These are phyloP conservation scores for Podila horticola DNA, from an alignment of 192 early-diverging fungal genomes.

Conservation along the genomic window DNA sequence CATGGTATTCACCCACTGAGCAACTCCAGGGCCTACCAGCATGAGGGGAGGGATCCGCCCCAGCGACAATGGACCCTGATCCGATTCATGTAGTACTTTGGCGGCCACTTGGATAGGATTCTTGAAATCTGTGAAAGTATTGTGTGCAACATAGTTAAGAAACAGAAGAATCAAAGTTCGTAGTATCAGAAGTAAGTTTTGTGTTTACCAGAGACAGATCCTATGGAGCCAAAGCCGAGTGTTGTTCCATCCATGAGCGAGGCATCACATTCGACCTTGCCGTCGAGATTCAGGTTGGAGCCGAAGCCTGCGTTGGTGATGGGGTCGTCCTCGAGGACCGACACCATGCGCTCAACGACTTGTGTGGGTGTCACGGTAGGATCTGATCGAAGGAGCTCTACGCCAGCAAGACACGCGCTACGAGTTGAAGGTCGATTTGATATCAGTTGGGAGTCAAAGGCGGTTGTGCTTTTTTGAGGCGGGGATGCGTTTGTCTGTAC, in stretches of 20 bases:
- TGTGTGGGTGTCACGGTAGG: conserved; percentile 8
- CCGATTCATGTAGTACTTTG: conserved; percentile 57
- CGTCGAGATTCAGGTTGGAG: conserved; percentile 81
- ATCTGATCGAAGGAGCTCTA: conserved; percentile 26
- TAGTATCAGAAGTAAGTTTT: neutral
- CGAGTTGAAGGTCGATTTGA: neutral
- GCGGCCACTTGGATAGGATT: conserved; percentile 73
- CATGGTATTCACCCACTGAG: conserved; percentile 39
- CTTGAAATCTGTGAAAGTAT: conserved; percentile 56
- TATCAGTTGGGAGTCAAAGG: neutral
- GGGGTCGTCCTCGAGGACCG: conserved; percentile 54
- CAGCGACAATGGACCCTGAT: conserved; percentile 54
- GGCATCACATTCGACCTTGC: conserved; percentile 89
- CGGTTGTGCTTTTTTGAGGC: neutral
- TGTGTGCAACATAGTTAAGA: neutral
- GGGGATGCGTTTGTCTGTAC: conserved; percentile 4
- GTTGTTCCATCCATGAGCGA: conserved; percentile 74
- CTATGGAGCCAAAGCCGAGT: conserved; percentile 83
- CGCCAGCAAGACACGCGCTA: conserved; percentile 54
- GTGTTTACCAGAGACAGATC: conserved; percentile 67
- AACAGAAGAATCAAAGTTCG: neutral
- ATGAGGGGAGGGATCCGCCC: conserved; percentile 62
- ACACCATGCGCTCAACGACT: conserved; percentile 53
- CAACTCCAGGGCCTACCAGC: conserved; percentile 15
- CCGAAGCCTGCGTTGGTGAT: conserved; percentile 67